phyloP scores from a whole-genome alignment of 2,329 filamentous ascomycete genomes.

The Blastomyces parvus region DNA sequence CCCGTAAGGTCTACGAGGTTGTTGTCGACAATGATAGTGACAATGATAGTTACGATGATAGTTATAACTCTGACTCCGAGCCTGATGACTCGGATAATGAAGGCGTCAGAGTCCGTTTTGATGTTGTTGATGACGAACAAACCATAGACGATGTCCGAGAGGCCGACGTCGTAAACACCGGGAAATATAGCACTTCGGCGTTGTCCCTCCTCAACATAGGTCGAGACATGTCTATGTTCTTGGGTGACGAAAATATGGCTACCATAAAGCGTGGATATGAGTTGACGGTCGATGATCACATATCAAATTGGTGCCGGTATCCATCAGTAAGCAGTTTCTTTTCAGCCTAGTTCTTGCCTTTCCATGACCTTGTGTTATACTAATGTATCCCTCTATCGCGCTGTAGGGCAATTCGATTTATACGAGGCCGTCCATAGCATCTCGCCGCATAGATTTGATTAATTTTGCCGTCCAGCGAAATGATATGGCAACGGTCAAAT shows the following conservation, averaged over 20 bases:
- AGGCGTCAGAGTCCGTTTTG: constrained; percentile 30
- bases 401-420: background rate
- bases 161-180: constrained; percentile 42
- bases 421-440: background rate
- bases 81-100: constrained; percentile 17
- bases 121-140: constrained; percentile 56
- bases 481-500: constrained; percentile 43
- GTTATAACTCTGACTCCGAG: constrained; percentile 7
- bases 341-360: background rate
- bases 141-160: constrained; percentile 69
- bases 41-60: background rate
- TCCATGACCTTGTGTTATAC: background rate
- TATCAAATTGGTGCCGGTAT: background rate
- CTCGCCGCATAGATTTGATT: constrained; percentile 19
- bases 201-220: background rate
- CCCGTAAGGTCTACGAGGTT: constrained; percentile 30
- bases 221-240: constrained; percentile 3
- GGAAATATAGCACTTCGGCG: constrained; percentile 11
- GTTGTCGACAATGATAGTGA: constrained; percentile 11
- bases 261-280: background rate
- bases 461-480: constrained; percentile 41
- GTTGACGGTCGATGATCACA: background rate
- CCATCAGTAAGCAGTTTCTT: background rate
- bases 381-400: background rate
- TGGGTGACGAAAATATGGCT: background rate